A percentile compares a stretch with the other conserved stretches of the same genome.
These are phyloP conservation scores for Luvunga scandens DNA, from an alignment of 345 rosid species.

Conservation along the genomic window DNA sequence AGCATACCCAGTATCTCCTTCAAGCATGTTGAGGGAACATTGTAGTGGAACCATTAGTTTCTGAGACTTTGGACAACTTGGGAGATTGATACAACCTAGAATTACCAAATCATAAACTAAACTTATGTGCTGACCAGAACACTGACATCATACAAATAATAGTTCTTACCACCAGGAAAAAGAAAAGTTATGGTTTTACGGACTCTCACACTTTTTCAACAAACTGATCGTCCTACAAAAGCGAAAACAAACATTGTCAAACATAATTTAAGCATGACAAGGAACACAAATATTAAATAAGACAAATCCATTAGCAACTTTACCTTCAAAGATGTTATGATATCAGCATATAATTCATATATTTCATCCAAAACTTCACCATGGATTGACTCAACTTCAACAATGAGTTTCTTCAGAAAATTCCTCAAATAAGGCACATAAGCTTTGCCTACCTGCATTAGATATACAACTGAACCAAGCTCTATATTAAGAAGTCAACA, in stretches of 20 bases:
- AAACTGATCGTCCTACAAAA: constrained; percentile 39
- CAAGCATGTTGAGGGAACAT: constrained; percentile 86
- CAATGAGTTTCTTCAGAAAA: constrained; percentile 67
- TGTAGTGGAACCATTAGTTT: constrained; percentile 55
- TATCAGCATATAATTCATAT: constrained; percentile 57
- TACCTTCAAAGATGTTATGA: constrained; percentile 65
- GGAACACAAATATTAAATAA: background rate
- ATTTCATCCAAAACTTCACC: constrained; percentile 59
- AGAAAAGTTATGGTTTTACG: constrained; percentile 69
- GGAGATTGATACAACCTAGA: constrained; percentile 43
- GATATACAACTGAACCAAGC: constrained; percentile 17
- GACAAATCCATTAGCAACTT: background rate
- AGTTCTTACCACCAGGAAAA: constrained; percentile 58
- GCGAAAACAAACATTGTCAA: background rate
- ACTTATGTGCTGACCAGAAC: background rate
- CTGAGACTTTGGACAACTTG: constrained; percentile 38
- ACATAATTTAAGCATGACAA: constrained; percentile 6
- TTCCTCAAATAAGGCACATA: constrained; percentile 48
- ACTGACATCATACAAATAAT: constrained; percentile 1
- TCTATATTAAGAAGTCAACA: constrained; percentile 1
- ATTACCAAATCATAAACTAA: constrained; percentile 10
- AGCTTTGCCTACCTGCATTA: constrained; percentile 46
- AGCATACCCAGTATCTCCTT: constrained; percentile 86
- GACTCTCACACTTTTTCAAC: constrained; percentile 44
- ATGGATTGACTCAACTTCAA: constrained; percentile 57